A percentile compares a stretch with the other conserved stretches of the same genome.
phyloP scores from a whole-genome alignment of 208 protist species.

The Lotmaria passim region DNA sequence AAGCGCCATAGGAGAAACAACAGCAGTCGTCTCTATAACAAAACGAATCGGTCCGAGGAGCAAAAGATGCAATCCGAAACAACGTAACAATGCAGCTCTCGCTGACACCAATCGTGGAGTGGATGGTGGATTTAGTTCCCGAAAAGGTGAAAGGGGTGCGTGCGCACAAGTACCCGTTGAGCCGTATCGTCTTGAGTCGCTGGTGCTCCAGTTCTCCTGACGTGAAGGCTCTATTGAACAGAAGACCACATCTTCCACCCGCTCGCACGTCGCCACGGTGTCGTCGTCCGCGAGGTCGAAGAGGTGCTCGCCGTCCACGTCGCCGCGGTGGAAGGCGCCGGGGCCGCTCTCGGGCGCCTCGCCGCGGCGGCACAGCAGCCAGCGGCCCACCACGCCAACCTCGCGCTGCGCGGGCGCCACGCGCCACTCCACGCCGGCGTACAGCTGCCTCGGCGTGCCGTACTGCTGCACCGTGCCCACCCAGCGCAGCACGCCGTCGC shows the following conservation, averaged over 20 bases:
- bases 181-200: constrained; percentile 22
- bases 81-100: constrained; percentile 44
- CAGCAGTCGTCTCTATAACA: constrained; percentile 43
- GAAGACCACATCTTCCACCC: constrained; percentile 38
- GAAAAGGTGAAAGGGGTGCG: too few relatives aligned
- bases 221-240: neutral
- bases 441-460: constrained; percentile 37
- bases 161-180: constrained; percentile 8
- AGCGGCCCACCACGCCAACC: constrained; percentile 3
- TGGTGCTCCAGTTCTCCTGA: constrained; percentile 6
- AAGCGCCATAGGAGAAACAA: constrained; percentile 61
- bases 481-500: constrained; percentile 51
- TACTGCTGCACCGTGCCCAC: constrained; percentile 56
- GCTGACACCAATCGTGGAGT: constrained; percentile 49
- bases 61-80: constrained; percentile 41
- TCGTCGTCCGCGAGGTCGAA: constrained; percentile 40
- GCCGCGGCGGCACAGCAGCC: neutral
- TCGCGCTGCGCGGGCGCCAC: constrained; percentile 27
- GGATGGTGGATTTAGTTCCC: too few relatives aligned
- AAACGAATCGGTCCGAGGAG: constrained; percentile 51
- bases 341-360: neutral
- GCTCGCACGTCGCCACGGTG: constrained; percentile 53
- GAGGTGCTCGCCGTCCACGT: constrained; percentile 64
- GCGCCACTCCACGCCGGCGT: constrained; percentile 64
- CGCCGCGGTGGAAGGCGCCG: constrained; percentile 46